phyloP scores from a whole-genome alignment of 345 rosid genomes.

The Crucihimalaya himalaica region DNA sequence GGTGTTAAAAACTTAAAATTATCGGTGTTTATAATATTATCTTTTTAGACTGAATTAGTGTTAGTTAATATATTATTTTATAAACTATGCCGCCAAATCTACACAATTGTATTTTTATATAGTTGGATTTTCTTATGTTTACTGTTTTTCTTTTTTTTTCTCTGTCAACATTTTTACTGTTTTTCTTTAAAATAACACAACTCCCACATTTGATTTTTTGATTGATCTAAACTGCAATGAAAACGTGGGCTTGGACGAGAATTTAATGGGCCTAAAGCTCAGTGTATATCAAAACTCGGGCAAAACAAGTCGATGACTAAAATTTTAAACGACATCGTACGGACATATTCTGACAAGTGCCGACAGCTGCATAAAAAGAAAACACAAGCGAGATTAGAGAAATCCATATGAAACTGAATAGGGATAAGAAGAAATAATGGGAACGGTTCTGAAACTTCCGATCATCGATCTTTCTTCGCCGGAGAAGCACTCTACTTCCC shows the following conservation, averaged over 20 bases:
- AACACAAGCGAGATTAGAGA: neutral
- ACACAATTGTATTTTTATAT: no score
- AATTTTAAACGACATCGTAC: neutral
- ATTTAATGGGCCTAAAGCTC: neutral
- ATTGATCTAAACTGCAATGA: neutral
- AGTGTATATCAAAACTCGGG: neutral
- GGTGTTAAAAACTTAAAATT: no score
- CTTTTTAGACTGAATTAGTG: no score
- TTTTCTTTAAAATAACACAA: neutral
- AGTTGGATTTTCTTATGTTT: no score
- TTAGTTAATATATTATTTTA: no score
- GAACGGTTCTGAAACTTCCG: slow-evolving; percentile 46
- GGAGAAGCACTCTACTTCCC: slow-evolving; percentile 46
- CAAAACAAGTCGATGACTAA: neutral
- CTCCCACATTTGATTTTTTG: neutral
- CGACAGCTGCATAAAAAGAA: neutral
- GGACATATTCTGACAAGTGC: neutral
- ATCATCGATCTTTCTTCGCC: slow-evolving; percentile 50
- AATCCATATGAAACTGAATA: neutral
- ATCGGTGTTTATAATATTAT: no score
- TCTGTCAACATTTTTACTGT: no score
- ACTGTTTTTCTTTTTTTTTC: no score
- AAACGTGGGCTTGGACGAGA: neutral
- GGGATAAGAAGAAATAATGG: neutral
- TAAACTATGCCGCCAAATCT: no score